Evolutionary conservation across 1,139 yeast species (phyloP), one percentile per base, ranked within the genome.

Genomic region (Debaryomyces udenii): DNA sequence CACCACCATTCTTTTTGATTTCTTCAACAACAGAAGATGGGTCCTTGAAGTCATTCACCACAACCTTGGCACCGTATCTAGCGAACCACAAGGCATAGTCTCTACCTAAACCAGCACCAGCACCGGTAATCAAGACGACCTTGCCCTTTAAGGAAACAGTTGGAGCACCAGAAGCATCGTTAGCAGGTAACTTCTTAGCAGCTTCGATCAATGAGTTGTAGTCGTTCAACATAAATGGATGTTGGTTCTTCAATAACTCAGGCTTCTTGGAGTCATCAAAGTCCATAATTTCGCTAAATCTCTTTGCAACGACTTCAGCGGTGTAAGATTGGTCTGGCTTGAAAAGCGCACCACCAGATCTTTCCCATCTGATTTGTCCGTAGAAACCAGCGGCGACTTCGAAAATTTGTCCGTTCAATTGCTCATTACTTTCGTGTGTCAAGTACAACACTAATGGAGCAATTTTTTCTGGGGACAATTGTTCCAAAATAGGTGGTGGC

Each of bases 381-480:
- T 76, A 89, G 62, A 85, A 86, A 2, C 98, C 98, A 38, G 96
- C 98, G 33, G 97, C 98, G 51, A 88, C 86, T 69, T 93, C 98
- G 64, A 79, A 91, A 41, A 85, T 83, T 43, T 90, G 83, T 53
- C 95, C 91, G 37, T 83, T 77, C 37, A 69, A 50, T 20, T n/a
- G n/a, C 45, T 76, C 76, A 38, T 80, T 76, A 39, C 72, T 63
- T 40, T 85, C 89, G 57, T 86, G 93, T 4, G 90, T 72, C 56
- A 93, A 74, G 64, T 79, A 88, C 39, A 89, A 80, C 10, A 91
- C 96, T 51, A 91, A 75, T 9, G 98, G 98, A 24, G 93, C 94
- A 54, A 93, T 82, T 65, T 86, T 88, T 52, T 87, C 95, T 2
- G 98, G 96, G 39, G 83, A 79, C 57, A 93, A 76, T 60, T 80